A percentile compares a stretch with the other conserved stretches of the same genome.
These are phyloP conservation scores for Clavaria fumosa DNA, from an alignment of 768 basidiomycete genomes.

Conservation along the genomic window DNA sequence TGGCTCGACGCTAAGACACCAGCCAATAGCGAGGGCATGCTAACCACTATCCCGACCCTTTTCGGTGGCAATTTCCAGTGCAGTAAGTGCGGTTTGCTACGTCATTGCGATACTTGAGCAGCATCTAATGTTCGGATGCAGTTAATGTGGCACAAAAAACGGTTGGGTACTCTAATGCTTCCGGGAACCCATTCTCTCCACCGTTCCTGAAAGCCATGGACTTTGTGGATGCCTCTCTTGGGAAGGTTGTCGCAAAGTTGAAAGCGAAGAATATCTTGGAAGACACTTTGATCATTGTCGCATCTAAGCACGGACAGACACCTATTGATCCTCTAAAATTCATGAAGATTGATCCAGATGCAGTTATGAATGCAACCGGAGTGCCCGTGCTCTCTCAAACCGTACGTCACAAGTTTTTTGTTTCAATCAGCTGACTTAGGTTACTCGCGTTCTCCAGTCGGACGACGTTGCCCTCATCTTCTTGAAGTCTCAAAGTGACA, in stretches of 20 bases:
- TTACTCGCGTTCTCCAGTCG: background rate
- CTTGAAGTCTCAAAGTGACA: background rate
- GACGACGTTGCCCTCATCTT: constrained; percentile 5
- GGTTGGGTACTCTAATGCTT: background rate
- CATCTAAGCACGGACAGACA: constrained; percentile 4
- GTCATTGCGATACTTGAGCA: background rate
- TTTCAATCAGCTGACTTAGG: background rate
- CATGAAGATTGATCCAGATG: background rate
- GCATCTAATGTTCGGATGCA: background rate
- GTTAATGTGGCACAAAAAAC: constrained; percentile 3
- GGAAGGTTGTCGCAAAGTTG: constrained; percentile 3
- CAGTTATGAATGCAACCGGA: constrained; percentile 2
- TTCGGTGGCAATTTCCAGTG: constrained; percentile 4
- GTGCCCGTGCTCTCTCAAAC: background rate
- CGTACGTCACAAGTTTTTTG: background rate
- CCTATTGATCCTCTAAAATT: constrained; percentile 3
- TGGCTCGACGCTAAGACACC: constrained; percentile 4
- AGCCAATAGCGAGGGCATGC: background rate
- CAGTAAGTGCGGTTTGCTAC: background rate
- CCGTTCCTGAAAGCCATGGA: background rate
- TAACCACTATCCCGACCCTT: background rate
- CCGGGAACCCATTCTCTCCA: constrained; percentile 1
- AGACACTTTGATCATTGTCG: constrained; percentile 2
- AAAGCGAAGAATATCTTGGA: constrained; percentile 1
- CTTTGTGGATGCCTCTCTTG: constrained; percentile 3